These are phyloP conservation scores for Actinomortierella ambigua DNA, from an alignment of 371 early-diverging fungal species.

Conservation along the genomic window DNA sequence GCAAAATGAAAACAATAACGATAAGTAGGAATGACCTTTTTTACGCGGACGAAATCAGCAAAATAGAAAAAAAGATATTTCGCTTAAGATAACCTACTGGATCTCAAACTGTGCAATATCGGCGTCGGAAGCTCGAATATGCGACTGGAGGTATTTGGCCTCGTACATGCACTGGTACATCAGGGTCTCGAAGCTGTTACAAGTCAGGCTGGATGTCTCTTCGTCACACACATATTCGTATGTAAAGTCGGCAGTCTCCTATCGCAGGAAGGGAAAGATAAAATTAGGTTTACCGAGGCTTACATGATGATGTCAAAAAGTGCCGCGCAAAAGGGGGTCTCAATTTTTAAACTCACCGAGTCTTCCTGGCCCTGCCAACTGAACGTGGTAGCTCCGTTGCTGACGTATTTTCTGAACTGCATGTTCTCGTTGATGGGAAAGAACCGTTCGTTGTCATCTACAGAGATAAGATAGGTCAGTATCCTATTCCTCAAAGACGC, in stretches of 20 bases:
- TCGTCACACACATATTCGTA: conserved; percentile 55
- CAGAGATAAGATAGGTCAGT: too few species aligned
- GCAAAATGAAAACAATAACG: neutral
- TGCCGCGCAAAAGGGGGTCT: too few species aligned
- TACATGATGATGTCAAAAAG: too few species aligned
- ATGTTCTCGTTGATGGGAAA: conserved; percentile 63
- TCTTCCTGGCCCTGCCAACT: conserved; percentile 39
- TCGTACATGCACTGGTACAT: conserved; percentile 75
- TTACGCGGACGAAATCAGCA: neutral
- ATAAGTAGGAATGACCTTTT: neutral
- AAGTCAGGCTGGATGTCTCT: conserved; percentile 41
- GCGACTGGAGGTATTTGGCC: conserved; percentile 52
- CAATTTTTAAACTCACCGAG: too few species aligned
- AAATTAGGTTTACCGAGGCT: too few species aligned
- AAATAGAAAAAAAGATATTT: neutral
- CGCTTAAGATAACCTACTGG: conserved; percentile 20
- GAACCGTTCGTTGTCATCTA: conserved; percentile 54
- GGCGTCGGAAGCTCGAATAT: conserved; percentile 59
- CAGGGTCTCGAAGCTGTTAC: conserved; percentile 61
- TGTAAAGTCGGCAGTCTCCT: conserved; percentile 39
- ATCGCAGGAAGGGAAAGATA: conserved; percentile 8
- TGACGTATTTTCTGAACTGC: conserved; percentile 48
- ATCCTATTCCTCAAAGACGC: too few species aligned
- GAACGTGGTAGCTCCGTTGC: conserved; percentile 34
- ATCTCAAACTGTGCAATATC: conserved; percentile 58